Percentiles rank a stretch among this genome's conserved stretches.
phyloP scores from a whole-genome alignment of 345 rosid species.

The Physaria fendleri region DNA sequence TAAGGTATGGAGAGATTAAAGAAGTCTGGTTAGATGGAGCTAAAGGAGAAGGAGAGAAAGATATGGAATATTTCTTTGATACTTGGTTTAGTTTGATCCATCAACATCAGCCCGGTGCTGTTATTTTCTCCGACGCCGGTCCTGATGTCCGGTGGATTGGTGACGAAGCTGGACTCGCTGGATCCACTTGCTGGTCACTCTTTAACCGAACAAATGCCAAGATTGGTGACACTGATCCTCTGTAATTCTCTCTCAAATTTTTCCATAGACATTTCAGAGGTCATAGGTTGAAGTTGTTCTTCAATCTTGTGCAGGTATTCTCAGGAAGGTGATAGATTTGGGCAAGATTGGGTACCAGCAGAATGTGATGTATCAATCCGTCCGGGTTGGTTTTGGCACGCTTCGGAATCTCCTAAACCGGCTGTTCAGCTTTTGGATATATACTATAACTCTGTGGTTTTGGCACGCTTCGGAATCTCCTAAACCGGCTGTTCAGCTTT shows the following conservation, averaged over 20 bases:
- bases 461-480: slow-evolving; percentile 86
- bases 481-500: slow-evolving; percentile 61
- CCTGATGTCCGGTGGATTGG: slow-evolving; percentile 83
- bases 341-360: slow-evolving; percentile 82
- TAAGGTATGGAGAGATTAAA: slow-evolving; percentile 83
- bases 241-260: slow-evolving; percentile 35
- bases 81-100: slow-evolving; percentile 74
- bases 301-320: slow-evolving; percentile 38
- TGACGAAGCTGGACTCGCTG: slow-evolving; percentile 67
- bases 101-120: slow-evolving; percentile 70
- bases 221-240: slow-evolving; percentile 57
- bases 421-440: slow-evolving; percentile 59
- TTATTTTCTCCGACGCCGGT: slow-evolving; percentile 81
- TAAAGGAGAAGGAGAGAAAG: slow-evolving; percentile 65
- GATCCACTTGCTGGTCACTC: slow-evolving; percentile 78
- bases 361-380: slow-evolving; percentile 92
- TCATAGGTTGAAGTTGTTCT: not conserved
- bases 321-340: slow-evolving; percentile 52
- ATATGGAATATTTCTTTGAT: slow-evolving; percentile 71
- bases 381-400: slow-evolving; percentile 97
- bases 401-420: slow-evolving; percentile 68
- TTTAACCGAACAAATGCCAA: slow-evolving; percentile 53
- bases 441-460: slow-evolving; percentile 96
- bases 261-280: not conserved
- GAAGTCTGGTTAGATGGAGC: slow-evolving; percentile 88